A percentile compares a stretch with the other conserved stretches of the same genome.
Conservation (phyloP, 805 yeast species). For the Diddensiella transvaalensis region DNA sequence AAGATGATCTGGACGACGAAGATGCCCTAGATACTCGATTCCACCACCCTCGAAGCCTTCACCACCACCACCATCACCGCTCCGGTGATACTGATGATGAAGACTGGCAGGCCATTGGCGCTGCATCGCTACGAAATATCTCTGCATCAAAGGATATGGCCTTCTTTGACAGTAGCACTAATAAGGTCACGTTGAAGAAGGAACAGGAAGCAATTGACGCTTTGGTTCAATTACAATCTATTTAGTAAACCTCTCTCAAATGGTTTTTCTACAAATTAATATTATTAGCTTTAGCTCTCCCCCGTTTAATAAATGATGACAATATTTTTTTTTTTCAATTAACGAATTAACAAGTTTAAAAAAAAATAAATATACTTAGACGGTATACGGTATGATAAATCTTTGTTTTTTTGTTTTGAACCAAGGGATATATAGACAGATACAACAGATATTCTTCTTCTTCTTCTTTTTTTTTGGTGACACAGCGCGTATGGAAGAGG, state of each 20-base stretch:
- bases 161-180: constrained; percentile 15
- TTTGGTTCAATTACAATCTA: constrained; percentile 51
- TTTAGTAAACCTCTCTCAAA: no score
- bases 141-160: constrained; percentile 3
- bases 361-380: not conserved
- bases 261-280: no score
- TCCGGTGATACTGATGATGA: constrained; percentile 89
- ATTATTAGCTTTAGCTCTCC: constrained; percentile 13
- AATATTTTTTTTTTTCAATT: not conserved
- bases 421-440: not conserved
- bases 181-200: constrained; percentile 7
- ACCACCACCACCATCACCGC: constrained; percentile 7
- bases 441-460: constrained; percentile 6
- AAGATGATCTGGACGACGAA: constrained; percentile 36
- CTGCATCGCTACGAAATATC: constrained; percentile 53
- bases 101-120: constrained; percentile 92
- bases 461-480: constrained; percentile 2
- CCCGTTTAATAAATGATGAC: no score
- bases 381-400: not conserved
- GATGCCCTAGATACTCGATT: constrained; percentile 16
- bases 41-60: constrained; percentile 4
- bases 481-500: no score
- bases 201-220: constrained; percentile 64
- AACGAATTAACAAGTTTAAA: not conserved
- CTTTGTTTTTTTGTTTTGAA: not conserved